These are phyloP conservation scores for Fusarium vanettenii DNA, from an alignment of 2,329 filamentous ascomycete species.

Conservation along the genomic window DNA sequence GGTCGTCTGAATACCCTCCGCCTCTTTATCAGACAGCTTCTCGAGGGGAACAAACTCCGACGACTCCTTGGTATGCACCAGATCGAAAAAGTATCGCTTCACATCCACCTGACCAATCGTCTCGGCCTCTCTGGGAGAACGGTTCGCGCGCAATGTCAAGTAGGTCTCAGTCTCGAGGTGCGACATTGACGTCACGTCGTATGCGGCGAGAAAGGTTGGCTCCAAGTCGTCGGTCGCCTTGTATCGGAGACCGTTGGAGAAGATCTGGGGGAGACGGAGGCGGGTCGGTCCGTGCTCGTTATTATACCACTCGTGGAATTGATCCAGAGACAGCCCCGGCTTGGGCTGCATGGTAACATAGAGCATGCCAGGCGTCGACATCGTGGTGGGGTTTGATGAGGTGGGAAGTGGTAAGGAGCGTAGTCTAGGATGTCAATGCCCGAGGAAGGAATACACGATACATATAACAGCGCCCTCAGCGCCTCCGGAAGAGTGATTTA, in stretches of 20 bases:
- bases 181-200: slow-evolving; percentile 82
- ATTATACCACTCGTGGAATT: slow-evolving; percentile 95
- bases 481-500: slow-evolving; percentile 44
- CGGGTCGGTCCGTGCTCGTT: slow-evolving; percentile 90
- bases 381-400: slow-evolving; percentile 26
- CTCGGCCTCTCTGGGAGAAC: slow-evolving; percentile 64
- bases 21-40: slow-evolving; percentile 67
- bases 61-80: slow-evolving; percentile 67
- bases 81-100: slow-evolving; percentile 76
- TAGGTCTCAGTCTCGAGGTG: slow-evolving; percentile 79
- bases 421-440: neutral
- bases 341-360: slow-evolving; percentile 89
- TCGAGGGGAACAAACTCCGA: slow-evolving; percentile 70
- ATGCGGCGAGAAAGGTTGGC: slow-evolving; percentile 82
- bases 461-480: slow-evolving; percentile 17
- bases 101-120: slow-evolving; percentile 71
- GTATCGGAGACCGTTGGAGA: slow-evolving; percentile 83
- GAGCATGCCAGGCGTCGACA: slow-evolving; percentile 73
- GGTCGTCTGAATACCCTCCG: slow-evolving; percentile 70
- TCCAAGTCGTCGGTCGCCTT: slow-evolving; percentile 70
- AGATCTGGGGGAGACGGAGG: slow-evolving; percentile 79
- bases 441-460: neutral
- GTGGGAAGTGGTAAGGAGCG: neutral
- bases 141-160: slow-evolving; percentile 69
- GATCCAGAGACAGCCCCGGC: slow-evolving; percentile 69